Percentiles rank a stretch among this genome's conserved stretches.
phyloP scores from a whole-genome alignment of 108 stramenopile genomes.

The Mediolabrus comicus region DNA sequence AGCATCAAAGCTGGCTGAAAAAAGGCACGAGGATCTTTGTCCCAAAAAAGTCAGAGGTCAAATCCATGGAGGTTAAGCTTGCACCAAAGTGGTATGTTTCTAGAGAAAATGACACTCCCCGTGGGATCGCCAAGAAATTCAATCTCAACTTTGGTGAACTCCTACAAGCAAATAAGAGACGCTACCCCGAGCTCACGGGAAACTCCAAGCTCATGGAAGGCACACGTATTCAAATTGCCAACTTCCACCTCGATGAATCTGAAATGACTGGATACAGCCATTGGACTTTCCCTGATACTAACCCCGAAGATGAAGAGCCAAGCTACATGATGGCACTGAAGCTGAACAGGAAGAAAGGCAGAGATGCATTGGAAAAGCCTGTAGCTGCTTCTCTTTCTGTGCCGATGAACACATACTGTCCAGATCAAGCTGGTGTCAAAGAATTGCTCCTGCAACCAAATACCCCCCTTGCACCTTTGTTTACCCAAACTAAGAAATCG shows the following conservation, averaged over 20 bases:
- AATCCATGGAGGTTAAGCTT: constrained; percentile 1
- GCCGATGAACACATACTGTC: constrained; percentile 42
- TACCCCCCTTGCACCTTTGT: not conserved
- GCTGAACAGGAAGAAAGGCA: constrained; percentile 57
- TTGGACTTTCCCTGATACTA: constrained; percentile 88
- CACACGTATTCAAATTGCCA: constrained; percentile 74
- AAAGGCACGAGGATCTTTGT: constrained; percentile 67
- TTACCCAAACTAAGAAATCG: constrained; percentile 1
- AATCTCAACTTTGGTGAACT: constrained; percentile 58
- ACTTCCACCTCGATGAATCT: constrained; percentile 60
- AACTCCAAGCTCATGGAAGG: constrained; percentile 66
- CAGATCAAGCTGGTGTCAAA: constrained; percentile 20
- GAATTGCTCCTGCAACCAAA: constrained; percentile 22
- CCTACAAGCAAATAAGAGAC: constrained; percentile 62
- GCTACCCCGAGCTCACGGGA: constrained; percentile 60
- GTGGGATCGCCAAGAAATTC: constrained; percentile 72
- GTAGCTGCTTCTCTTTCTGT: constrained; percentile 68
- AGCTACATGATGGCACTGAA: constrained; percentile 89
- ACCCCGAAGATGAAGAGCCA: constrained; percentile 65
- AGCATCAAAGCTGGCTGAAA: constrained; percentile 55
- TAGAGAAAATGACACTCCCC: constrained; percentile 84
- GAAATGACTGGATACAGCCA: constrained; percentile 75
- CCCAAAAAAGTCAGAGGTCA: constrained; percentile 26
- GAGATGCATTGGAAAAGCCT: constrained; percentile 36
- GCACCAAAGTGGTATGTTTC: constrained; percentile 76